phyloP scores from a whole-genome alignment of 257 asterid genomes.

The Ajuga chamaepitys region DNA sequence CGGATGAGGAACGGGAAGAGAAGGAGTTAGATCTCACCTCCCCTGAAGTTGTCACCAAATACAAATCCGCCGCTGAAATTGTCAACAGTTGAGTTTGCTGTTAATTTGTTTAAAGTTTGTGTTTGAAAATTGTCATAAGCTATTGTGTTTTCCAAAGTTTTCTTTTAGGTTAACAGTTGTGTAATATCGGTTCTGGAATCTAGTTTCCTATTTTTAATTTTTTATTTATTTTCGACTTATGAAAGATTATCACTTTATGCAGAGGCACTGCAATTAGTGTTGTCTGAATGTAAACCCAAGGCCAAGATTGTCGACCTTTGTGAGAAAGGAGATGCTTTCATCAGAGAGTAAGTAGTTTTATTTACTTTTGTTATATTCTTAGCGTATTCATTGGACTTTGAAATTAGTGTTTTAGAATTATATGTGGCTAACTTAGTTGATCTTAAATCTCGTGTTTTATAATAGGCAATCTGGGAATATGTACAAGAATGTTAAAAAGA shows the following conservation, averaged over 20 bases:
- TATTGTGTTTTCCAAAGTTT: neutral
- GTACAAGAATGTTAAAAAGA: conserved; percentile 91
- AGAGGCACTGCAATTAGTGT: conserved; percentile 79
- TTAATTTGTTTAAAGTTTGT: neutral
- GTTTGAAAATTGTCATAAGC: neutral
- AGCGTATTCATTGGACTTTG: neutral
- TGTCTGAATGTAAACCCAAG: conserved; percentile 63
- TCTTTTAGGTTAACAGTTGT: too few relatives aligned
- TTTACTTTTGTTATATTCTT: too few relatives aligned
- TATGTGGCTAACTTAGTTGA: neutral
- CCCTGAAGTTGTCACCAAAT: conserved; percentile 78
- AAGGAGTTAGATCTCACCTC: conserved; percentile 83
- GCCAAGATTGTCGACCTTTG: conserved; percentile 65
- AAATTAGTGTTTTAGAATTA: neutral
- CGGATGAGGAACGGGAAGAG: conserved; percentile 92
- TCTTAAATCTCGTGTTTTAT: neutral
- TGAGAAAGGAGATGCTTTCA: conserved; percentile 69
- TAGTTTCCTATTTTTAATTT: neutral
- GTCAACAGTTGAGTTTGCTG: conserved; percentile 49
- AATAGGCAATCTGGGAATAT: conserved; percentile 68
- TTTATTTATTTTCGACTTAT: too few relatives aligned
- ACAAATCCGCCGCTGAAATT: conserved; percentile 82
- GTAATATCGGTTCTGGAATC: too few relatives aligned
- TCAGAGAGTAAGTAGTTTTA: conserved; percentile 61
- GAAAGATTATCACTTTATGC: too few relatives aligned